phyloP scores from a whole-genome alignment of 805 yeast species.

The Lachancea kluyveri region DNA sequence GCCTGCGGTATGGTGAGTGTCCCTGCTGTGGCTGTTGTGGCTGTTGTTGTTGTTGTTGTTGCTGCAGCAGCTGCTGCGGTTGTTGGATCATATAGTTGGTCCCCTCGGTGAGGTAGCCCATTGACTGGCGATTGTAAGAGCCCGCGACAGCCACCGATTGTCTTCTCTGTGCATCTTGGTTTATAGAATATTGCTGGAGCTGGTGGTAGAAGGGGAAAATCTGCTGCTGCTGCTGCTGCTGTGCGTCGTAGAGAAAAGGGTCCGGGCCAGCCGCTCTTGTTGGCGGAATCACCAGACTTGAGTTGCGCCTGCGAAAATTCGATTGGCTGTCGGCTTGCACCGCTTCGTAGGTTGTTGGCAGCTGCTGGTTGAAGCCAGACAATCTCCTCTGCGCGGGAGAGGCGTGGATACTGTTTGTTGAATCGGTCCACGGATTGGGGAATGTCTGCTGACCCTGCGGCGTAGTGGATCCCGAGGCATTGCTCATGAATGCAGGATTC shows the following conservation, averaged over 20 bases:
- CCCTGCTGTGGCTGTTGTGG: constrained; percentile 15
- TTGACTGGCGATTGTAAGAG: too few species aligned
- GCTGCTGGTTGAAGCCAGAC: constrained; percentile 5
- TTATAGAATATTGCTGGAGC: constrained; percentile 6
- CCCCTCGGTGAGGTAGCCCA: too few species aligned
- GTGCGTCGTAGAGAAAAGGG: constrained; percentile 31
- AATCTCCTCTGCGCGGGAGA: constrained; percentile 5
- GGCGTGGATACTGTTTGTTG: neutral
- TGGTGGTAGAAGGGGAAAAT: constrained; percentile 2
- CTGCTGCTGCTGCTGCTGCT: constrained; percentile 9
- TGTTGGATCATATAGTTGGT: too few species aligned
- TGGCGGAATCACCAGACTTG: constrained; percentile 36
- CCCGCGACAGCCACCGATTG: constrained; percentile 33
- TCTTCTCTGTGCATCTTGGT: constrained; percentile 32
- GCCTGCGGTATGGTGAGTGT: constrained; percentile 17
- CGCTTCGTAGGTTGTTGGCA: constrained; percentile 11
- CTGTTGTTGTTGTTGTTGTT: constrained; percentile 11
- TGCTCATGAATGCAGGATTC: constrained; percentile 15
- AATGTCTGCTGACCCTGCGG: constrained; percentile 13
- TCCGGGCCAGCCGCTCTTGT: constrained; percentile 36
- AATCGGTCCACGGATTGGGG: constrained; percentile 21
- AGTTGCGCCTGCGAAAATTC: constrained; percentile 25
- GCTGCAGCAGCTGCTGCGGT: constrained; percentile 8
- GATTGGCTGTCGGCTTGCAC: constrained; percentile 3
- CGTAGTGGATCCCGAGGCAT: too few species aligned